Evolutionary conservation across 352 stramenopile genomes (phyloP).

Genomic region (Pythium monospermum): DNA sequence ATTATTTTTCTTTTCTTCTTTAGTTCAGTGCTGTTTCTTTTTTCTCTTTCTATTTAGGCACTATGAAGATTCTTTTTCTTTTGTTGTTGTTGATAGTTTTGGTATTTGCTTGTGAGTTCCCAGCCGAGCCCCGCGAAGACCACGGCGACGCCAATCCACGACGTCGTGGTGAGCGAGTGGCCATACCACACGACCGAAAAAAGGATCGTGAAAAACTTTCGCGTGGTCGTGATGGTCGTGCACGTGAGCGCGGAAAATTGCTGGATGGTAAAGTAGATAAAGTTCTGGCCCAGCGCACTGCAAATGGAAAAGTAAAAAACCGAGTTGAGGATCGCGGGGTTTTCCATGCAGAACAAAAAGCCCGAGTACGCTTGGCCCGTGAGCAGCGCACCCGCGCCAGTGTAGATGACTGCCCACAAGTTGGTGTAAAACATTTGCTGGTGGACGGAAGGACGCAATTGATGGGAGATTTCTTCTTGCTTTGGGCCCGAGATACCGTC

Average conservation of each 20-base stretch:
- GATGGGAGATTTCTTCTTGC: conserved; percentile 89
- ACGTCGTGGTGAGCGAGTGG: conserved; percentile 88
- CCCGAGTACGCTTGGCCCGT: conserved; percentile 69
- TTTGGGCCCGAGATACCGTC: conserved; percentile 95
- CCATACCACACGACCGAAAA: conserved; percentile 96
- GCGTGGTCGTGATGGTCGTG: conserved; percentile 99
- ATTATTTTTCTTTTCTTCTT: neutral
- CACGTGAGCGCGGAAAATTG: conserved; percentile 97
- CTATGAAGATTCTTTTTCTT: conserved; percentile 22
- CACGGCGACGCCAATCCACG: conserved; percentile 88
- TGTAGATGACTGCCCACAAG: conserved; percentile 86
- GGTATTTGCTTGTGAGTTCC: conserved; percentile 83
- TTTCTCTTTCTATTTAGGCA: conserved; percentile 19
- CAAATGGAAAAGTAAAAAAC: conserved; percentile 94
- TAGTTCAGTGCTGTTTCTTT: neutral
- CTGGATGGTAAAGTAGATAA: conserved; percentile 99
- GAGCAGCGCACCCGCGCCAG: conserved; percentile 59
- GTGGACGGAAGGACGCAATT: conserved; percentile 74
- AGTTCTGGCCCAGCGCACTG: conserved; percentile 96
- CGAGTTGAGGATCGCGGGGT: conserved; percentile 77
- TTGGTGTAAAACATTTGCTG: conserved; percentile 91
- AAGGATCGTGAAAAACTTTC: conserved; percentile 99
- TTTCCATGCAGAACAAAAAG: conserved; percentile 78
- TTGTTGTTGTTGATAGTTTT: conserved; percentile 72
- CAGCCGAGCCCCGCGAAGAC: conserved; percentile 89